Conservation (phyloP, 768 basidiomycete species). For the Leucosporidium scottii region DNA sequence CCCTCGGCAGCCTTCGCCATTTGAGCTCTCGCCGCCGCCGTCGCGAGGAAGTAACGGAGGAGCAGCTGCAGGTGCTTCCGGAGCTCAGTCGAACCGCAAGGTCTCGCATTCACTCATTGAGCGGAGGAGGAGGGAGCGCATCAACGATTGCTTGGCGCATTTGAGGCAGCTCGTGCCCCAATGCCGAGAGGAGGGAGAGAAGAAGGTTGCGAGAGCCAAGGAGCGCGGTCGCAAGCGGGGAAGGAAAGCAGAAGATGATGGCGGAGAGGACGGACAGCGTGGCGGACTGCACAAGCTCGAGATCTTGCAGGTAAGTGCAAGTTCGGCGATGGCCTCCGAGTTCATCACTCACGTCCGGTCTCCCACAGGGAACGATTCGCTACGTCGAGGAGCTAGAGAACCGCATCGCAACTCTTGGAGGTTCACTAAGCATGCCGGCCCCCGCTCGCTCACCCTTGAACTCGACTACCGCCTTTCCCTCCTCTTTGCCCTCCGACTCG, state of each 20-base stretch:
- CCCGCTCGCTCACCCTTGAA: not conserved
- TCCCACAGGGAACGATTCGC: conserved; percentile 15
- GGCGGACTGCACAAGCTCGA: conserved; percentile 34
- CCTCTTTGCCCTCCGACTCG: not conserved
- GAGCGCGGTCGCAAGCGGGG: conserved; percentile 24
- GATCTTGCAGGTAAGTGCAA: conserved; percentile 25
- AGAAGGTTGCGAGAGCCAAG: conserved; percentile 26
- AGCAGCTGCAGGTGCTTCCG: not conserved
- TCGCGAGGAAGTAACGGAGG: not conserved
- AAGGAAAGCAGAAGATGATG: not conserved
- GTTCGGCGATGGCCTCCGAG: not conserved
- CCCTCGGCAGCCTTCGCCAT: not conserved
- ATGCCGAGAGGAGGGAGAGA: conserved; percentile 21
- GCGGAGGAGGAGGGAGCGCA: conserved; percentile 86
- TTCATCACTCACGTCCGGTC: not conserved
- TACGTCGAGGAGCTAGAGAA: conserved; percentile 20
- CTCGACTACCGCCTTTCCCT: not conserved
- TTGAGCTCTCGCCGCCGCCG: not conserved
- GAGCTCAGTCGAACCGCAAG: conserved; percentile 68
- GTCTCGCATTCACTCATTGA: conserved; percentile 94
- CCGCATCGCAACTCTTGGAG: conserved; percentile 8
- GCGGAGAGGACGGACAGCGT: conserved; percentile 7
- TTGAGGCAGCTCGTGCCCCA: conserved; percentile 68
- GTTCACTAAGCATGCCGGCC: not conserved
- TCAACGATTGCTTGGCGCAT: conserved; percentile 78